Conservation (phyloP, 352 stramenopile genomes). For the Elongisporangium undulatum region DNA sequence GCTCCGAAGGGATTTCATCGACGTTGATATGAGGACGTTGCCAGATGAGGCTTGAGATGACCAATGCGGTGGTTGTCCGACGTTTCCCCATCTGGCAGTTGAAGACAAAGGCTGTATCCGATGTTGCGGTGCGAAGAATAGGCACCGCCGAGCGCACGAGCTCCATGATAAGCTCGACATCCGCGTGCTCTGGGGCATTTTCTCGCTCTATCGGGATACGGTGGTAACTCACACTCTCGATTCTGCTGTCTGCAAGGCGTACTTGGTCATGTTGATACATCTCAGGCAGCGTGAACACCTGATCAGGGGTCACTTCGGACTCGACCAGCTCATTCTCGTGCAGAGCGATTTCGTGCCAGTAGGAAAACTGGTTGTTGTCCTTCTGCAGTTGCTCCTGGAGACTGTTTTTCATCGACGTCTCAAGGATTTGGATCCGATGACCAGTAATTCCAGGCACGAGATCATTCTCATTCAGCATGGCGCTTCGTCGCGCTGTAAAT, state of each 20-base stretch:
- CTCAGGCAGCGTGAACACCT: constrained; percentile 62
- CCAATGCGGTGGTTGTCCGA: constrained; percentile 74
- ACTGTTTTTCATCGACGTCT: constrained; percentile 77
- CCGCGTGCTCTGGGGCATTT: constrained; percentile 72
- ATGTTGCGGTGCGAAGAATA: constrained; percentile 13
- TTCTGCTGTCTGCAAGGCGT: constrained; percentile 16
- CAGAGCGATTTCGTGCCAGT: constrained; percentile 70
- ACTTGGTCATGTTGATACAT: constrained; percentile 51
- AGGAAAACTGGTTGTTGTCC: constrained; percentile 56
- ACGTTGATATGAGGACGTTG: constrained; percentile 28
- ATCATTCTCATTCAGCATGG: constrained; percentile 83
- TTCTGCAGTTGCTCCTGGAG: constrained; percentile 59
- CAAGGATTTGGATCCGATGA: constrained; percentile 77
- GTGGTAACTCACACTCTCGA: constrained; percentile 57
- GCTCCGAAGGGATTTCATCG: constrained; percentile 4
- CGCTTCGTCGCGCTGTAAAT: constrained; percentile 66
- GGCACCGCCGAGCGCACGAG: constrained; percentile 33
- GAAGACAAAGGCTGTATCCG: constrained; percentile 77
- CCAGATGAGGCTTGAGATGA: constrained; percentile 65
- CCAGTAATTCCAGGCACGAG: constrained; percentile 76
- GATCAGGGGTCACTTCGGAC: constrained; percentile 27
- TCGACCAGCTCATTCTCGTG: constrained; percentile 60
- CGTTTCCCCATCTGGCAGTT: constrained; percentile 88
- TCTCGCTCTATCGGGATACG: constrained; percentile 78
- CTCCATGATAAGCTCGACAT: constrained; percentile 66